Evolutionary conservation across 1,139 yeast genomes (phyloP).

Genomic region (Wickerhamomyces sp.): DNA sequence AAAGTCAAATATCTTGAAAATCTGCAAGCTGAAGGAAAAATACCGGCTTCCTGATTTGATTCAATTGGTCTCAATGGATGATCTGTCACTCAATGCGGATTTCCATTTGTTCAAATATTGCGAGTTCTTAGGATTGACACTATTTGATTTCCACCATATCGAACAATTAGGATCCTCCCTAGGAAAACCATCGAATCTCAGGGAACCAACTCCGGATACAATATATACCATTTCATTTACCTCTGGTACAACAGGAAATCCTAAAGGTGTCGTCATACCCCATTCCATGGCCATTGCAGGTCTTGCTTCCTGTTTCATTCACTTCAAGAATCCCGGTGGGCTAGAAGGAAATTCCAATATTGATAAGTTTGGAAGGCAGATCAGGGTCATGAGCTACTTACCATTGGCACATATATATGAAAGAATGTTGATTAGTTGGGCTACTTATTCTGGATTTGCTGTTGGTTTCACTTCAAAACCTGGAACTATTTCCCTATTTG

Average conservation of each 20-base stretch:
- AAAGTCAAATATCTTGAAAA: slow-evolving; percentile 37
- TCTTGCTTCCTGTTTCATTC: slow-evolving; percentile 15
- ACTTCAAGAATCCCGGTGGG: slow-evolving; percentile 7
- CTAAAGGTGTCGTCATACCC: slow-evolving; percentile 36
- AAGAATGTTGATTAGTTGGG: slow-evolving; percentile 13
- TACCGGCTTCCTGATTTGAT: slow-evolving; percentile 21
- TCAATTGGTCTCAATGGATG: slow-evolving; percentile 32
- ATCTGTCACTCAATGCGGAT: slow-evolving; percentile 32
- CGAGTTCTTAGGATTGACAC: slow-evolving; percentile 24
- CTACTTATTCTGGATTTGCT: slow-evolving; percentile 17
- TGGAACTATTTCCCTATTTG: slow-evolving; percentile 32
- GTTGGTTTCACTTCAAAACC: slow-evolving; percentile 35
- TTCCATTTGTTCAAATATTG: slow-evolving; percentile 17
- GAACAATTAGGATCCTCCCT: slow-evolving; percentile 41
- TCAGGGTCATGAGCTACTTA: slow-evolving; percentile 27
- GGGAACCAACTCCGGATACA: slow-evolving; percentile 45
- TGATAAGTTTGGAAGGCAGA: slow-evolving; percentile 8
- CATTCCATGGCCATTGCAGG: slow-evolving; percentile 33
- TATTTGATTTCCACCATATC: slow-evolving; percentile 40
- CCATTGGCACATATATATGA: slow-evolving; percentile 48
- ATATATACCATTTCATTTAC: slow-evolving; percentile 49
- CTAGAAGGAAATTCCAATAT: slow-evolving; percentile 5
- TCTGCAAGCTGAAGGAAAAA: slow-evolving; percentile 31
- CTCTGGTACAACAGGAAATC: slow-evolving; percentile 38
- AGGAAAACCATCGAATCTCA: slow-evolving; percentile 33